These are phyloP conservation scores for Thermothelomyces thermophilus DNA, from an alignment of 2,329 filamentous ascomycete genomes.

Conservation along the genomic window DNA sequence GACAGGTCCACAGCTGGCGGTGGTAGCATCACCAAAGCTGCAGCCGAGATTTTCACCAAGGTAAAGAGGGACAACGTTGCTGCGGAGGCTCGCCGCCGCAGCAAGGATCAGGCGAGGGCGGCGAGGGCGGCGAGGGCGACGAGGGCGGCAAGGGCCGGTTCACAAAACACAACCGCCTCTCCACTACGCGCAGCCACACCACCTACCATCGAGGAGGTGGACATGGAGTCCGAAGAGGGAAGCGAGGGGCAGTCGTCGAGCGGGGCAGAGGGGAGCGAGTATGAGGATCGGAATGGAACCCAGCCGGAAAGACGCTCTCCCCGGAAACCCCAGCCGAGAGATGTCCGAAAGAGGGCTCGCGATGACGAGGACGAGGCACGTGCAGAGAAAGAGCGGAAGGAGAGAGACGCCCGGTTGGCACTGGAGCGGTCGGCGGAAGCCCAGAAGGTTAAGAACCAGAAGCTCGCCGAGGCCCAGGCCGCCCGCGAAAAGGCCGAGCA, in stretches of 20 bases:
- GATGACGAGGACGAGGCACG: constrained; percentile 14
- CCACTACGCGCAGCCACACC: background rate
- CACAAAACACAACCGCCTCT: background rate
- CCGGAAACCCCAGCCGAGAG: background rate
- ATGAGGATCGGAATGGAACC: background rate
- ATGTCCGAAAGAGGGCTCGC: constrained; percentile 14
- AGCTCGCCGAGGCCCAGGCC: constrained; percentile 3
- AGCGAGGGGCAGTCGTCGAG: background rate
- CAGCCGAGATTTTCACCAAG: constrained; percentile 15
- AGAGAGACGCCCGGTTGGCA: constrained; percentile 11
- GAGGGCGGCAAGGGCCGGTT: background rate
- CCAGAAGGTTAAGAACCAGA: background rate
- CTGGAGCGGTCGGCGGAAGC: constrained; percentile 13
- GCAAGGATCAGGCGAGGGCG: background rate
- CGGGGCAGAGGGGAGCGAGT: constrained; percentile 1
- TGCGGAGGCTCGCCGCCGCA: constrained; percentile 8
- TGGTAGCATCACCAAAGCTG: constrained; percentile 13
- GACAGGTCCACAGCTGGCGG: constrained; percentile 11
- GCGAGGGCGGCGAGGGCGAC: background rate
- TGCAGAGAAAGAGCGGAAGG: constrained; percentile 11
- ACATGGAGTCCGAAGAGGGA: background rate
- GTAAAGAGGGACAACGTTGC: constrained; percentile 14
- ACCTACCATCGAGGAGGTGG: constrained; percentile 4
- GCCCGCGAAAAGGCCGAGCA: constrained; percentile 3
- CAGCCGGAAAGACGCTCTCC: background rate